Conservation (phyloP, 805 yeast species). For the Teunomyces kruisii region DNA sequence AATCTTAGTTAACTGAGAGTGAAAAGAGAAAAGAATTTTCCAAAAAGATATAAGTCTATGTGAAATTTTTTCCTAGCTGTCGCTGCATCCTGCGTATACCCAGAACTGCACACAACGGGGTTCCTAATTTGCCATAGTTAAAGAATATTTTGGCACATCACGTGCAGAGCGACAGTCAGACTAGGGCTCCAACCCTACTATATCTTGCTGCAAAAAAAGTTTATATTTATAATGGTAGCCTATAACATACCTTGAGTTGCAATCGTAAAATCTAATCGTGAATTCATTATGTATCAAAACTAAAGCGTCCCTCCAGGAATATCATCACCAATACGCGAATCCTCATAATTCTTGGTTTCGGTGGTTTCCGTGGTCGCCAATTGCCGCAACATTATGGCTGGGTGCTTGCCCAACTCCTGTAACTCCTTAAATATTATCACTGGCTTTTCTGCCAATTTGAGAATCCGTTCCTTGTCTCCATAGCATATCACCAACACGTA, state of each 20-base stretch:
- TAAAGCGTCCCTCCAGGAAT: conserved; percentile 46
- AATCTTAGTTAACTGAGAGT: conserved; percentile 7
- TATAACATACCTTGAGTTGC: too few species aligned
- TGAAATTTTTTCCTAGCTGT: conserved; percentile 2
- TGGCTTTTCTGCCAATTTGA: conserved; percentile 85
- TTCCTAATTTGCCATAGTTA: conserved; percentile 2
- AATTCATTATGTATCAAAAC: conserved; percentile 2
- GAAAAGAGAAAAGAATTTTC: conserved; percentile 1
- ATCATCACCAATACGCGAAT: conserved; percentile 41
- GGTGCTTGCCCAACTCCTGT: conserved; percentile 81
- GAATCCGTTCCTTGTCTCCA: conserved; percentile 83
- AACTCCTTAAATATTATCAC: conserved; percentile 81
- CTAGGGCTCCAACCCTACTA: background rate
- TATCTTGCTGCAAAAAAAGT: background rate
- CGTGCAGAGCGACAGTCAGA: background rate
- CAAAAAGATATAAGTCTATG: conserved; percentile 3
- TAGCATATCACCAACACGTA: conserved; percentile 87
- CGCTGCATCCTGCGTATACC: background rate
- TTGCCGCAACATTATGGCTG: conserved; percentile 89
- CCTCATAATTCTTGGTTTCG: conserved; percentile 26
- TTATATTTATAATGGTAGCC: too few species aligned
- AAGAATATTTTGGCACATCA: background rate
- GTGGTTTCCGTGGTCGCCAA: conserved; percentile 47
- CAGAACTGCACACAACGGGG: background rate
- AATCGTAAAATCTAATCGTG: background rate